Base-by-base conservation (phyloP, 2,329 filamentous ascomycete genomes). In the Colletotrichum paranaense region DNA sequence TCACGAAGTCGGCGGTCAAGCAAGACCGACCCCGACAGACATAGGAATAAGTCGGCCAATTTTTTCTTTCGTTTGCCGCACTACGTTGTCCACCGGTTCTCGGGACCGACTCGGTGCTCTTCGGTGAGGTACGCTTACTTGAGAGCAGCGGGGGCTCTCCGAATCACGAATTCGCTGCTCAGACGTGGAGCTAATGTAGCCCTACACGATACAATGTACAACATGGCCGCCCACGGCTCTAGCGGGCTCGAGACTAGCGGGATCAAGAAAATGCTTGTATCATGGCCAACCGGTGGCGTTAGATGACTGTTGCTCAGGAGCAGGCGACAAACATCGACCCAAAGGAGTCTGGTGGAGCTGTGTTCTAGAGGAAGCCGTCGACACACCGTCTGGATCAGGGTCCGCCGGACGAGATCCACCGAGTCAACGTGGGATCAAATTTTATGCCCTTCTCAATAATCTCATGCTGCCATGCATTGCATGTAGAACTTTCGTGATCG, bases 61-160 rank as follows among this genome's bases (percentile, higher is more conserved):
- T 42, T 38, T 16, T 19, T 42, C 16, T 14, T 19, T 42, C 2
- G 6, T 55, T 68, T 35, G 52, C 52, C 52, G 59, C 26, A 22
- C 49, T n/a, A 42, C 26, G 32, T 32, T 49, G 19, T 24, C 26
- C 24, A 24, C 49, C 12, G n/a, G 19, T n/a, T 8, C n/a, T 72
- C 69, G 65, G 65, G 19, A 59, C 69, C 69, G 69, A 72, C 24
- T 46, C 69, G 53, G 58, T 55, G 58, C 26, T 63, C 22, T 24
- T 30, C n/a, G 26, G 32, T 24, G 19, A 59, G n/a, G 19, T 8
- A n/a, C 7, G 19, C 22, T 26, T 35, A 35, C 12, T 19, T 16
- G 35, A 35, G 26, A 57, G 58, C 8, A 56, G 46, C 5, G 32
- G 14, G 5, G 38, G 26, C 60, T 58, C n/a, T 57, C 7, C 11